Evolutionary conservation across 495 filamentous ascomycete species (phyloP).

Genomic region (Aspergillus olivimuriae): DNA sequence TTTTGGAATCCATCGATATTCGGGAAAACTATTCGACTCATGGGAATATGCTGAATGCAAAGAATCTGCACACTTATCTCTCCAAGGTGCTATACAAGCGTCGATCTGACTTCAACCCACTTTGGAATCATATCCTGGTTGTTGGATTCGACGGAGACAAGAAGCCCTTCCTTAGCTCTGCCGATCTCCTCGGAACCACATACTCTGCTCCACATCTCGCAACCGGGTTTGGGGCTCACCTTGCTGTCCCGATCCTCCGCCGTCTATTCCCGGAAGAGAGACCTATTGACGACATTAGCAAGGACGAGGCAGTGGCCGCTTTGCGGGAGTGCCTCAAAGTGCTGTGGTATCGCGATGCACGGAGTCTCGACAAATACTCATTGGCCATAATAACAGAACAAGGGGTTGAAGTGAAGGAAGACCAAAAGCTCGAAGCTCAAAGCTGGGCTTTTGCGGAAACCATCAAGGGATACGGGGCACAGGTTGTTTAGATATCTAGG

Average conservation of each 20-base stretch:
- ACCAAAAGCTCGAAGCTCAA: slow-evolving; percentile 71
- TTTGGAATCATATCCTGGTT: slow-evolving; percentile 93
- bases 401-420: slow-evolving; percentile 69
- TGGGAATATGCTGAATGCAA: slow-evolving; percentile 64
- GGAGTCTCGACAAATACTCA: slow-evolving; percentile 84
- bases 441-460: slow-evolving; percentile 96
- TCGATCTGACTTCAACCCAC: slow-evolving; percentile 89
- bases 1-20: slow-evolving; percentile 78
- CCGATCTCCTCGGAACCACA: slow-evolving; percentile 89
- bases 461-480: slow-evolving; percentile 72
- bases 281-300: slow-evolving; percentile 58
- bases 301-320: slow-evolving; percentile 71
- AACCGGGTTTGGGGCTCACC: slow-evolving; percentile 87
- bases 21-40: slow-evolving; percentile 74
- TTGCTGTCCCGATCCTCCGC: slow-evolving; percentile 88
- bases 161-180: slow-evolving; percentile 81
- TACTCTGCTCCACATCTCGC: slow-evolving; percentile 82
- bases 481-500: slow-evolving; percentile 43
- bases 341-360: slow-evolving; percentile 92
- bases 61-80: slow-evolving; percentile 93
- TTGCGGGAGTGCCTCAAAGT: slow-evolving; percentile 96
- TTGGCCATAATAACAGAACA: slow-evolving; percentile 84
- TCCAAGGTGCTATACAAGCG: slow-evolving; percentile 91
- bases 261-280: slow-evolving; percentile 74
- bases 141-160: slow-evolving; percentile 74